These are phyloP conservation scores for Monosporascus sp. DNA, from an alignment of 2,329 filamentous ascomycete genomes.

Conservation along the genomic window DNA sequence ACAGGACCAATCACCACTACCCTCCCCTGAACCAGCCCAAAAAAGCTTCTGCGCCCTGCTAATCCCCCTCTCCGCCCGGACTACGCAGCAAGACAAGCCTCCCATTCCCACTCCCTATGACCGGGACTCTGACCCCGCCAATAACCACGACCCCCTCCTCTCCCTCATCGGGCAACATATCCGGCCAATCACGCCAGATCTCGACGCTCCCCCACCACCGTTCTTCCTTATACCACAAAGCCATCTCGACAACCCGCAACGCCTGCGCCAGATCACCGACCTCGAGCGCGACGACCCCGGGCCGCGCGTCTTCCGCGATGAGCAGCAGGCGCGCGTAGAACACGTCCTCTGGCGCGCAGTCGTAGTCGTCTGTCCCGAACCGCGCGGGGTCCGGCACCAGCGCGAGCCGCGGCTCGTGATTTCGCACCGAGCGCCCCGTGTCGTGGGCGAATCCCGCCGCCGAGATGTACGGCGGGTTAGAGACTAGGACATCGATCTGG, in stretches of 20 bases:
- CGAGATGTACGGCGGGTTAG: conserved; percentile 92
- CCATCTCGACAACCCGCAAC: conserved; percentile 50
- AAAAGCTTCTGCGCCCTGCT: too few species aligned
- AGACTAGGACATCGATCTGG: conserved; percentile 62
- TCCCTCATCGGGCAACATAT: conserved; percentile 27
- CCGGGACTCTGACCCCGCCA: conserved; percentile 24
- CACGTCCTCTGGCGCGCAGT: conserved; percentile 35
- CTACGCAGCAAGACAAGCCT: conserved; percentile 36
- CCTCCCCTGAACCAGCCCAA: too few species aligned
- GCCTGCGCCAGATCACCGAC: conserved; percentile 68
- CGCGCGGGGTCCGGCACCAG: conserved; percentile 50
- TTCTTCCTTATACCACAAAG: conserved; percentile 25
- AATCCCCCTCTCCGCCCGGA: too few species aligned
- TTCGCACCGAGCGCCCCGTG: conserved; percentile 69
- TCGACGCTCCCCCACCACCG: conserved; percentile 41
- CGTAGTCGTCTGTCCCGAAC: conserved; percentile 1
- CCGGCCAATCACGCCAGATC: conserved; percentile 68
- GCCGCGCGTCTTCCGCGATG: conserved; percentile 42
- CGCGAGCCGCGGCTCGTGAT: conserved; percentile 74
- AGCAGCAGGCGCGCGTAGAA: conserved; percentile 66
- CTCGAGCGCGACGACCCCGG: conserved; percentile 61
- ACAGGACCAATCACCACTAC: too few species aligned
- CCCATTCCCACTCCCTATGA: conserved; percentile 43
- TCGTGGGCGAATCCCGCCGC: conserved; percentile 52
- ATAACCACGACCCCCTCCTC: conserved; percentile 18